Evolutionary conservation across 495 filamentous ascomycete species (phyloP), one percentile per base, ranked within the genome.

Genomic region (Xylaria acuta): DNA sequence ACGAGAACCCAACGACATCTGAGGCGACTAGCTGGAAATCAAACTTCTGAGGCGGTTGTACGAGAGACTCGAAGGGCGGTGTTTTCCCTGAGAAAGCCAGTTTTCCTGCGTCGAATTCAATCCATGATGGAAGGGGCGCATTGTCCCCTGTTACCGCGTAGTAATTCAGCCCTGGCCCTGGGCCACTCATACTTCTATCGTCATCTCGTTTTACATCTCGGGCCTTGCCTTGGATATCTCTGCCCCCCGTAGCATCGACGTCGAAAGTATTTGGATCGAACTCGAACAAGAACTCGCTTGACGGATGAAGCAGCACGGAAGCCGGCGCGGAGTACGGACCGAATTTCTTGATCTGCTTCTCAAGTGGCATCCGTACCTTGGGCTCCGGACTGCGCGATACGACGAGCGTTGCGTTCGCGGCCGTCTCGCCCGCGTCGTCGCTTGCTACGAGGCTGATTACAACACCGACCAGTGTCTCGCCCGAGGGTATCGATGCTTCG

Each of bases 81-180:
- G 91, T 91, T 56, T 82, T 88, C n/a, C 94, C 94, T 7, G 88
- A 88, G 75, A 97, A 97, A 14, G 86, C 85, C 40, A 97, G 85
- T 8, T 73, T 82, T 2, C 76, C 72, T 2, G 86, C 74, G 76
- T 97, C 89, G 75, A 98, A 97, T 14, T 80, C 83, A 51, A 97
- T 87, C 95, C 94, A 97, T 5, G 94, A 93, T 43, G 95, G 95
- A 49, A 97, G 82, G 40, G 95, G 94, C 8, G 91, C 91, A 75
- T 95, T 93, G 72, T 94, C 90, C 3, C 78, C 81, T 47, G 92
- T 91, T 14, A 92, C 90, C 30, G 94, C 92, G 76, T 97, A 96
- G 79, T 94, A 97, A 45, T 72, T 83, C 32, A 88, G 64, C 12
- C 66, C 30, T 47, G 64, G 63, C 43, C 72, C 22, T 20, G 34